phyloP scores from a whole-genome alignment of 257 asterid species.

The Solanum tacnaense region DNA sequence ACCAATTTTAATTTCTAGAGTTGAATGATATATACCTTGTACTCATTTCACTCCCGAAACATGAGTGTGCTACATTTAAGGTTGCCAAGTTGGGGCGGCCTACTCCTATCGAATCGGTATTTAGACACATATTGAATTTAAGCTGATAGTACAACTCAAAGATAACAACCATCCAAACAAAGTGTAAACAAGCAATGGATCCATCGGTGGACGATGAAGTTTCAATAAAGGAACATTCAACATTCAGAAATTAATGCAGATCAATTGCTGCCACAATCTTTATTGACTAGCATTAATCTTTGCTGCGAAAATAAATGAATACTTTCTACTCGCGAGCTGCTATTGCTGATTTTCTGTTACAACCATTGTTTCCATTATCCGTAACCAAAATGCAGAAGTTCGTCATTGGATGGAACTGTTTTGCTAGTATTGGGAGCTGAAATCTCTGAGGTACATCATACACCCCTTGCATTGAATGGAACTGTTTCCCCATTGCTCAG shows the following conservation, averaged over 20 bases:
- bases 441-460: background rate
- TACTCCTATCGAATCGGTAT: background rate
- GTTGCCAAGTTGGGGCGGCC: background rate
- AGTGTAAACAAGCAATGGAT: background rate
- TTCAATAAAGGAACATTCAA: background rate
- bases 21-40: background rate
- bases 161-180: background rate
- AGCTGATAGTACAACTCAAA: too few species aligned
- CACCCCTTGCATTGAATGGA: background rate
- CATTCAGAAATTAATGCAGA: background rate
- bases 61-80: background rate
- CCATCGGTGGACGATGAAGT: background rate
- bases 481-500: background rate
- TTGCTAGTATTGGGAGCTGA: background rate
- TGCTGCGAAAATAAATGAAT: background rate
- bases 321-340: too few species aligned
- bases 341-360: too few species aligned
- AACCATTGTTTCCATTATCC: too few species aligned
- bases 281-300: background rate
- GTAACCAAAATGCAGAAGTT: background rate
- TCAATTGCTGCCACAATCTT: too few species aligned
- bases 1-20: background rate
- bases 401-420: background rate
- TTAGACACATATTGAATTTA: background rate
- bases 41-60: background rate